Base-by-base conservation (phyloP, 2,329 filamentous ascomycete genomes). In the Parascedosporium putredinis region DNA sequence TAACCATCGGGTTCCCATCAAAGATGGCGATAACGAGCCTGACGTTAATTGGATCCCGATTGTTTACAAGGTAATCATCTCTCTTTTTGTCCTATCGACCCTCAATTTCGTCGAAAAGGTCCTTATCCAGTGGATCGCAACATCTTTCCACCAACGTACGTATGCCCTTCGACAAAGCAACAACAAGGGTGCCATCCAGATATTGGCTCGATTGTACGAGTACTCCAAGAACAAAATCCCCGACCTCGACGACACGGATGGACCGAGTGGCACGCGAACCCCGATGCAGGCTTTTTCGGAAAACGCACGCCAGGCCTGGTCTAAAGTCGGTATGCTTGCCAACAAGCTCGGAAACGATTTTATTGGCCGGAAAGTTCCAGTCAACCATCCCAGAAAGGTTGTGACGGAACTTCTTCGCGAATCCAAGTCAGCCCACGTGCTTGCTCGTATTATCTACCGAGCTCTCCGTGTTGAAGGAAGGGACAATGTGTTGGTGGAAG, bases 31-130 rank as follows among this genome's bases (percentile, higher is more conserved):
- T 3, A 49, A 58, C 59, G n/a, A 47, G 3, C 51, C 60, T 2
- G 51, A 57, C 9, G 45, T 51, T 22, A 55, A 67, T 3, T 96
- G 91, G 91, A 85, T 95, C 63, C 70, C 67, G 25, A 79, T 83
- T 12, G 78, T 89, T 56, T 86, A 94, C 72, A 95, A 94, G 63
- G 78, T 97, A 58, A 83, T 96, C 53, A 81, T 95, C 16, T 77
- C 86, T 2, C 62, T 94, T n/a, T 90, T 97, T 57, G 84, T 94
- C 12, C 78, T 87, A 53, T 78, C 82, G 0, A 73, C 81, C 2
- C 71, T 96, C 54, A 96, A 97, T 65, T 84, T 93, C 53, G 73
- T 84, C 48, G 90, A 96, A 65, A 97, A 96, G 71, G 86, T 96
- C 53, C 78, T 95, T 56, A 95, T 96, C 50, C 90, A 96, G 61